A percentile compares a stretch with the other conserved stretches of the same genome.
Evolutionary conservation across 2,329 filamentous ascomycete species (phyloP).

Genomic region (Talaromyces albobiverticillius): DNA sequence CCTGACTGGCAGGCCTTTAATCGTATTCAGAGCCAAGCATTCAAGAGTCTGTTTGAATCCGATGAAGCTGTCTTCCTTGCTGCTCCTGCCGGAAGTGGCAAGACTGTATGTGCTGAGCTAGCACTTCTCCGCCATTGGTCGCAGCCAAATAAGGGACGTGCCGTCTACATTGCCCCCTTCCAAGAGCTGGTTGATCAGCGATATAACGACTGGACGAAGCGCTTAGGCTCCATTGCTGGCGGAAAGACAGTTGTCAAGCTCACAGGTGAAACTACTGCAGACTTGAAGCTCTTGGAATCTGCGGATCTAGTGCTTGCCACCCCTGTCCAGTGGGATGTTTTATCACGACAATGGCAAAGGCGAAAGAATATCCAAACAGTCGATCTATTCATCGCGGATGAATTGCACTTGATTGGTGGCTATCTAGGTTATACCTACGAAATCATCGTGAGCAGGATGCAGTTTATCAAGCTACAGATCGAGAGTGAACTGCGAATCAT

Average conservation of each 20-base stretch:
- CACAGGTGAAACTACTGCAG: slow-evolving; percentile 85
- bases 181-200: slow-evolving; percentile 86
- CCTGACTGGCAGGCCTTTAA: slow-evolving; percentile 87
- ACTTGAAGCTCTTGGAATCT: slow-evolving; percentile 81
- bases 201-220: slow-evolving; percentile 78
- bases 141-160: slow-evolving; percentile 67
- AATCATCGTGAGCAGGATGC: slow-evolving; percentile 95
- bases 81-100: slow-evolving; percentile 90
- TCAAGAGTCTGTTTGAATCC: slow-evolving; percentile 86
- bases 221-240: slow-evolving; percentile 68
- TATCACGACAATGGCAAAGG: slow-evolving; percentile 94
- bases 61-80: slow-evolving; percentile 94
- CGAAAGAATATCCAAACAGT: slow-evolving; percentile 93
- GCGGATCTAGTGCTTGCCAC: slow-evolving; percentile 91
- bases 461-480: slow-evolving; percentile 87
- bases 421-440: slow-evolving; percentile 88
- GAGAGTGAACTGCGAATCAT: slow-evolving; percentile 83
- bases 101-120: slow-evolving; percentile 96
- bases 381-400: slow-evolving; percentile 89
- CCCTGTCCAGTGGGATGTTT: slow-evolving; percentile 89
- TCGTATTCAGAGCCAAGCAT: slow-evolving; percentile 94
- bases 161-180: slow-evolving; percentile 92
- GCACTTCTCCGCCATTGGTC: slow-evolving; percentile 86
- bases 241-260: slow-evolving; percentile 91
- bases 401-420: slow-evolving; percentile 88